phyloP scores from a whole-genome alignment of 2,329 filamentous ascomycete genomes.

The Chrysoporthe austroafricana region DNA sequence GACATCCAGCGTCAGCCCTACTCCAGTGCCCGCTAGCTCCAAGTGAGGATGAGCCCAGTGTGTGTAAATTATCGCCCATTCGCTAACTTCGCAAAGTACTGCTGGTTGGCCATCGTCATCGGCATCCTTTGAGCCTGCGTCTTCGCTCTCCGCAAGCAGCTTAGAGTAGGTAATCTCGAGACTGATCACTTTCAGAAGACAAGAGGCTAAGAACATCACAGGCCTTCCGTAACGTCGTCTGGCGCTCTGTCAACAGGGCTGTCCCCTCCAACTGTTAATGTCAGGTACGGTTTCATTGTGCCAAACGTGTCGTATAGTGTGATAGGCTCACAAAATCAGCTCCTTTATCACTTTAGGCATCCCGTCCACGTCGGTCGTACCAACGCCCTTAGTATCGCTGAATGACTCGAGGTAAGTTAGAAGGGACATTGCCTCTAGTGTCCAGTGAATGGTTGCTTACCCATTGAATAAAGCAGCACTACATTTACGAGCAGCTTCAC shows the following conservation, averaged over 20 bases:
- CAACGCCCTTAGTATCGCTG: neutral
- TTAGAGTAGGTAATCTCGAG: neutral
- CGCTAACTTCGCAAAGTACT: slow-evolving; percentile 3
- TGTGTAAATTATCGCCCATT: neutral
- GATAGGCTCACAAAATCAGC: neutral
- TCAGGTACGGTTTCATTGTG: neutral
- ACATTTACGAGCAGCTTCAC: slow-evolving; percentile 24
- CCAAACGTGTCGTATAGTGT: neutral
- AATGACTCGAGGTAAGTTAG: slow-evolving; percentile 3
- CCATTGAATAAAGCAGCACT: neutral
- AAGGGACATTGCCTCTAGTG: neutral
- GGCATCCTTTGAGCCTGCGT: neutral
- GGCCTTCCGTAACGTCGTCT: neutral
- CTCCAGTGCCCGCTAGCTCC: neutral
- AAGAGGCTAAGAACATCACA: neutral
- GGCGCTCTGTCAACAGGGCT: slow-evolving; percentile 4
- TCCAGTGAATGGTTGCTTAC: too few species aligned
- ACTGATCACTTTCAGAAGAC: neutral
- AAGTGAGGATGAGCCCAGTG: neutral
- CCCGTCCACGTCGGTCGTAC: neutral
- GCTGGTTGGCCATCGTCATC: neutral
- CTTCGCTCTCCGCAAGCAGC: neutral
- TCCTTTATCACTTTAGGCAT: neutral
- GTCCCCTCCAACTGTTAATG: slow-evolving; percentile 7
- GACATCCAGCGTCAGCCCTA: neutral